Base-by-base conservation (phyloP, 2,329 filamentous ascomycete genomes). In the Ophiocordyceps camponoti-rufipedis region DNA sequence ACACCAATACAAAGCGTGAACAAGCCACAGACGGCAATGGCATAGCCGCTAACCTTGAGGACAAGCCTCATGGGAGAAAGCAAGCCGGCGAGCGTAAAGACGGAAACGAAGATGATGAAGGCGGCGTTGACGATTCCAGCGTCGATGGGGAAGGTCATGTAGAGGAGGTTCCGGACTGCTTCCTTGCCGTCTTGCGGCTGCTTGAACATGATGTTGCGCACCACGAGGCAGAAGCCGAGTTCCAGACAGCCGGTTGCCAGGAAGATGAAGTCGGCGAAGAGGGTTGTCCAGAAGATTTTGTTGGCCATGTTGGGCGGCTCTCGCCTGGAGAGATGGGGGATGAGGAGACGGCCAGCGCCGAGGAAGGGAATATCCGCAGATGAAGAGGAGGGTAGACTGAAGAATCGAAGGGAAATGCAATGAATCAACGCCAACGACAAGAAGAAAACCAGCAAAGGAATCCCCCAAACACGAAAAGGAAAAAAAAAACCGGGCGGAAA, bases 71-170 rank as follows among this genome's bases (percentile, higher is more conserved):
- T 75, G 5, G 77, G 75, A 48, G 82, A 74, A 50, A 80, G 69
- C 46, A 89, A 65, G n/a, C 75, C 82, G 3, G 82, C 82, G 14
- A 91, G 62, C 7, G 81, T 82, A 49, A 79, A 58, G 46, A 80
- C 54, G 61, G 86, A 86, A 23, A 80, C 78, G 53, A 76, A 56
- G 60, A 89, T 78, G 58, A 87, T 74, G 55, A 88, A 67, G 54
- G 79, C 69, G 49, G 79, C 74, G 60, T 88, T 88, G 56, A 71
- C 78, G 50, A 88, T 76, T 48, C 78, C 81, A 45, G 78, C 82
- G 74, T 65, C 67, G 44, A 78, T 59, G 10, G 74, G 74, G 47
- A 77, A 74, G 29, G 59, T 57, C 51, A 67, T 64, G 57, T 74
- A 73, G 19, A 77, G 57, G 40, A 77, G 58, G 50, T 72, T 65